Evolutionary conservation across 176 grass and related monocot species (phyloP), one percentile per base, ranked within the genome.

Genomic region (Echinochloa phyllopogon): DNA sequence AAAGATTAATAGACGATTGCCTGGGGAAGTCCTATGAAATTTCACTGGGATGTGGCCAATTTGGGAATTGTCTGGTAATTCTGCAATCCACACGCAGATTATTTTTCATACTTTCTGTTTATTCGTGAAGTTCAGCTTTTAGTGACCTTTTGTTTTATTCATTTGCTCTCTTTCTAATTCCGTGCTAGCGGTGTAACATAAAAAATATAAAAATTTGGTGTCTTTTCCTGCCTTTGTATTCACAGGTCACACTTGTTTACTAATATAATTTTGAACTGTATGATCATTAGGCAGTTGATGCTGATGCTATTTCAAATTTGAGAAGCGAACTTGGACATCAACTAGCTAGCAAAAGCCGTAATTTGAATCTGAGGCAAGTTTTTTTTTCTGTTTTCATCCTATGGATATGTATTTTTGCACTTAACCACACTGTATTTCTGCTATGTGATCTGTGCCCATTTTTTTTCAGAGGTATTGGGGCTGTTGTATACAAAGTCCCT

Each of bases 271-370:
- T 75, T 41, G 27, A 4, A 65, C 24, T 69, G 6, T 36, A 24
- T 83, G 62, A 3, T 60, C 59, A 64, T 64, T 86, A 98, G 96
- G 96, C 93, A 89, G 96, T 94, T 51, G 75, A 95, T 47, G 96
- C 89, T 83, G 80, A 95, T 87, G 77, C 76, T 49, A 87, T 94
- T 75, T 85, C 93, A 73, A 87, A 86, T 61, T 84, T 98, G 69
- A 92, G 93, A 69, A 95, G 96, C 4, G 93, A 98, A 77, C 93
- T 98, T 51, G 93, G 96, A 52, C 85, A 95, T 71, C 96, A 95
- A 68, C 81, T 98, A 52, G 93, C 96, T 39, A 39, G 69, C 33
- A 98, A 94, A 64, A 98, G 96, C 74, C 73, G 10, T 52, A 69
- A 61, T 85, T 76, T 65, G n/a, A 84, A 91, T 69, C 65, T 98